Evolutionary conservation across 2,329 filamentous ascomycete species (phyloP).

Genomic region (Coniochaeta sp.): DNA sequence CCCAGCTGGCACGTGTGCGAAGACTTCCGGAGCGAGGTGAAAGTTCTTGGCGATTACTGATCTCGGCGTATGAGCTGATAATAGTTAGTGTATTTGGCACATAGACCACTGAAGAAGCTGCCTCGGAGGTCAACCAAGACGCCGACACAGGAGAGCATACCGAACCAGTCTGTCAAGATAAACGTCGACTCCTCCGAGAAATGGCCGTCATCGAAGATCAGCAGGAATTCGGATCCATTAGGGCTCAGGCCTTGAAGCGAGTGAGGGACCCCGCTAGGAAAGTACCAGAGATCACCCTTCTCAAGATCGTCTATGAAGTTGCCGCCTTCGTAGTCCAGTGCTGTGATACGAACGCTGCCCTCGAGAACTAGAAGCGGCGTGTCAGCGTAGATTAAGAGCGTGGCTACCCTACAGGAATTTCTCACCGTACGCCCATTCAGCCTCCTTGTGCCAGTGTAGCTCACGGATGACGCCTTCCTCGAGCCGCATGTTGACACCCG

Average conservation of each 20-base stretch:
- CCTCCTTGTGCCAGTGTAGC: constrained; percentile 75
- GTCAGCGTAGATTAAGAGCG: neutral
- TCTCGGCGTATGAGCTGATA: constrained; percentile 58
- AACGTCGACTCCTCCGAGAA: constrained; percentile 62
- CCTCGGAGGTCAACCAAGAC: neutral
- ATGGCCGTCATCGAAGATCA: constrained; percentile 40
- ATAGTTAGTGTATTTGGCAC: neutral
- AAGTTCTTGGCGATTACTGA: constrained; percentile 71
- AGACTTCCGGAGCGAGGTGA: constrained; percentile 62
- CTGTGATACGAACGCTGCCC: constrained; percentile 64
- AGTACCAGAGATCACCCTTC: constrained; percentile 76
- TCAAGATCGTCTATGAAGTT: constrained; percentile 71
- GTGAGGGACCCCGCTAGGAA: constrained; percentile 70
- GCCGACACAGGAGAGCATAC: constrained; percentile 3
- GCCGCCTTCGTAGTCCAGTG: constrained; percentile 68
- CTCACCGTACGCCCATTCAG: constrained; percentile 63
- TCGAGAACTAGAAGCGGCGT: constrained; percentile 43
- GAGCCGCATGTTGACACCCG: constrained; percentile 72
- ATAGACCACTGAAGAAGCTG: too few species aligned
- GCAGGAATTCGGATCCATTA: constrained; percentile 47
- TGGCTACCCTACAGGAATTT: neutral
- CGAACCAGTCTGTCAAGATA: constrained; percentile 65
- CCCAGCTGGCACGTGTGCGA: constrained; percentile 56
- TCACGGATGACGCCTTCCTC: constrained; percentile 67
- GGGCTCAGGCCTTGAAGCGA: constrained; percentile 64